Conservation (phyloP, 495 filamentous ascomycete genomes). For the Lophiotrema nucula region DNA sequence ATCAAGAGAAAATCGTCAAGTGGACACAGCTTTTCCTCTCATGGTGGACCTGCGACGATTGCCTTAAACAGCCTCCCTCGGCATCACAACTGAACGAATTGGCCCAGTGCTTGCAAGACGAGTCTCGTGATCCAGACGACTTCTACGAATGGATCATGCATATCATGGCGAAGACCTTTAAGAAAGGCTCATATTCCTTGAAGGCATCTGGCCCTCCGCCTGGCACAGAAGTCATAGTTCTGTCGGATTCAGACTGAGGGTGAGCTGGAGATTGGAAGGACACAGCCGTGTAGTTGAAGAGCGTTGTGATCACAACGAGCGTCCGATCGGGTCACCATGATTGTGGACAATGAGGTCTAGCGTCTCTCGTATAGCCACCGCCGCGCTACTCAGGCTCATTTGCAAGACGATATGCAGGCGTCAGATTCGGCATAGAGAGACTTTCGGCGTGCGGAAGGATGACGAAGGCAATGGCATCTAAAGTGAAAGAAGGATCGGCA, state of each 20-base stretch:
- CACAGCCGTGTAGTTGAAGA: no score
- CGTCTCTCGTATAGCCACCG: no score
- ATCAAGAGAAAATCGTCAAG: slow-evolving; percentile 15
- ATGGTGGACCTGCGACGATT: slow-evolving; percentile 12
- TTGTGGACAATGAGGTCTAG: no score
- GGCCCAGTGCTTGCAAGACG: background rate
- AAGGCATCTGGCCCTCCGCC: background rate
- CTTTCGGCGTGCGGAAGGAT: no score
- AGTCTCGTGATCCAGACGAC: background rate
- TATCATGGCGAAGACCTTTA: slow-evolving; percentile 10
- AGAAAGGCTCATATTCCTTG: background rate
- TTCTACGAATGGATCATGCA: slow-evolving; percentile 13
- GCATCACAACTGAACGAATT: slow-evolving; percentile 11
- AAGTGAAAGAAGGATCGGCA: no score
- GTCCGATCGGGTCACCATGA: no score
- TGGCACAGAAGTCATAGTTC: slow-evolving; percentile 7
- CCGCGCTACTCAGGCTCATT: no score
- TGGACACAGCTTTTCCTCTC: slow-evolving; percentile 26
- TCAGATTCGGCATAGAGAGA: no score
- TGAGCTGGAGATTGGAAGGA: background rate
- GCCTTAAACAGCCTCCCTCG: background rate
- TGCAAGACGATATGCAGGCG: no score
- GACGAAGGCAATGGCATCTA: no score
- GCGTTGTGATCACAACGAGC: no score
- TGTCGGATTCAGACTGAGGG: background rate